phyloP scores from a whole-genome alignment of 495 filamentous ascomycete species.

The Mytilinidion resinicola region DNA sequence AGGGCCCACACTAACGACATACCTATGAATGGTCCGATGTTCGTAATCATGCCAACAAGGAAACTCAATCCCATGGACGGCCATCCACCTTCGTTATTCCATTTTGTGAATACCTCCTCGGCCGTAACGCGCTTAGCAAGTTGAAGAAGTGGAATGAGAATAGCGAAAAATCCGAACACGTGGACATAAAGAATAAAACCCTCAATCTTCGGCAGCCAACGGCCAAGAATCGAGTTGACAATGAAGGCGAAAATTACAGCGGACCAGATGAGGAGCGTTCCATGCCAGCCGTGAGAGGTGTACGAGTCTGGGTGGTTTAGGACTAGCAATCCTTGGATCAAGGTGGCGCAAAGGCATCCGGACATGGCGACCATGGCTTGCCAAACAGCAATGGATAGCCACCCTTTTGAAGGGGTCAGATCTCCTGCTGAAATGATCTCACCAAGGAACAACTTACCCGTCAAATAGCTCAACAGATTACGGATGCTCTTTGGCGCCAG shows the following conservation, averaged over 20 bases:
- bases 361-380: slow-evolving; percentile 42
- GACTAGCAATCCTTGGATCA: slow-evolving; percentile 6
- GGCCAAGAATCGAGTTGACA: slow-evolving; percentile 20
- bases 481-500: slow-evolving; percentile 35
- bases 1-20: slow-evolving; percentile 12
- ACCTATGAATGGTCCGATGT: slow-evolving; percentile 17
- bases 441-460: slow-evolving; percentile 29
- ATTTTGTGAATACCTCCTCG: slow-evolving; percentile 28
- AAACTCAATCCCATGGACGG: slow-evolving; percentile 9
- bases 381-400: background rate
- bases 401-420: background rate
- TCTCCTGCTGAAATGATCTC: background rate
- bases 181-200: slow-evolving; percentile 22
- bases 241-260: slow-evolving; percentile 12
- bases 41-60: slow-evolving; percentile 12
- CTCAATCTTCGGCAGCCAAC: slow-evolving; percentile 25
- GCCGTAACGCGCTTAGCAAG: slow-evolving; percentile 31
- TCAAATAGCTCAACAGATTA: slow-evolving; percentile 37
- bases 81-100: slow-evolving; percentile 30
- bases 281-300: slow-evolving; percentile 7
- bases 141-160: slow-evolving; percentile 42
- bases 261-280: slow-evolving; percentile 16
- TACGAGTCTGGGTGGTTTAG: slow-evolving; percentile 2
- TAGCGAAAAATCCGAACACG: slow-evolving; percentile 38
- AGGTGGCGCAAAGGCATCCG: slow-evolving; percentile 43